Evolutionary conservation across 768 basidiomycete genomes (phyloP).

Genomic region (Pisolithus albus): DNA sequence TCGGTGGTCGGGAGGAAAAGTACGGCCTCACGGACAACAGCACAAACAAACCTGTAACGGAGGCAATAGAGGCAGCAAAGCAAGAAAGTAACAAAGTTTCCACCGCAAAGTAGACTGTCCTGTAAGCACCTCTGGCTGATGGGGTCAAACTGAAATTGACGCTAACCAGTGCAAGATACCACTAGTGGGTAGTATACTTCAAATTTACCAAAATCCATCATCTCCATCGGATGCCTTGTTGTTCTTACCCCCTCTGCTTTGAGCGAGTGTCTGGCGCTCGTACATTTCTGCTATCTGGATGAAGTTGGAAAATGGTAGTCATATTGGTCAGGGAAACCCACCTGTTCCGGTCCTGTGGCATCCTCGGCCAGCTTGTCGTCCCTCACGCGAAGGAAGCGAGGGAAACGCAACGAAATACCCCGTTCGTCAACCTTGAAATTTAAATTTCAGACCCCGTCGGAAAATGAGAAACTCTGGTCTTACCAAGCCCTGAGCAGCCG

Average conservation of each 20-base stretch:
- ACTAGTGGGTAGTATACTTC: conserved; percentile 12
- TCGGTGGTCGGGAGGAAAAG: conserved; percentile 78
- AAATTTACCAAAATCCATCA: conserved; percentile 70
- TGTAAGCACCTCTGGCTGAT: conserved; percentile 1
- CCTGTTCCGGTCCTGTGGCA: conserved; percentile 90
- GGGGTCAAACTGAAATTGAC: not conserved
- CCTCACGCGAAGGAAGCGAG: conserved; percentile 84
- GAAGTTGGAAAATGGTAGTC: not conserved
- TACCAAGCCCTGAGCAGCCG: conserved; percentile 88
- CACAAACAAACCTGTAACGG: conserved; percentile 37
- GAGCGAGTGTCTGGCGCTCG: conserved; percentile 76
- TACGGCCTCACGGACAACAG: conserved; percentile 32
- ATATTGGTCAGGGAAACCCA: conserved; percentile 26
- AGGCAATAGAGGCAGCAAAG: conserved; percentile 43
- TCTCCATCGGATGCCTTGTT: conserved; percentile 55
- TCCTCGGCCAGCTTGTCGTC: conserved; percentile 94
- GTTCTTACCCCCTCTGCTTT: conserved; percentile 62
- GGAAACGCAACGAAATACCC: conserved; percentile 94
- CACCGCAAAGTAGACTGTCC: conserved; percentile 13
- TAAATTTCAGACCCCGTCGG: conserved; percentile 1
- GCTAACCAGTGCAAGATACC: conserved; percentile 1
- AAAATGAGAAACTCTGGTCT: conserved; percentile 17
- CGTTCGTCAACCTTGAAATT: conserved; percentile 65
- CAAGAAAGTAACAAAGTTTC: conserved; percentile 36
- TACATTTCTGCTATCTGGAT: conserved; percentile 90